Conservation (phyloP, 2,329 filamentous ascomycete species). For the Septoria petroselini region DNA sequence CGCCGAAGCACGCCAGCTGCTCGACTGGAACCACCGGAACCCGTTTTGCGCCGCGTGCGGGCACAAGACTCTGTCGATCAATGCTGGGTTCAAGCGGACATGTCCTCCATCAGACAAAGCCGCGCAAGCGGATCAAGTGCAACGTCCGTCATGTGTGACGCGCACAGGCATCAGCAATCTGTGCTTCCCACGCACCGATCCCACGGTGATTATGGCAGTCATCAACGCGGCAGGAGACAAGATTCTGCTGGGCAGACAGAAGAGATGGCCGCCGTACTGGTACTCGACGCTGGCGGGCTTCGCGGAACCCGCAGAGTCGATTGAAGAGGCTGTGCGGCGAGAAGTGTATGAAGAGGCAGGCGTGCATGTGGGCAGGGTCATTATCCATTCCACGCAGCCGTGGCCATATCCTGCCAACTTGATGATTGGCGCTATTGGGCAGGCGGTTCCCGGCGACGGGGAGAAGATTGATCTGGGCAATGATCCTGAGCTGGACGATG, state of each 20-base stretch:
- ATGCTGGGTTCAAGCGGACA: conserved; percentile 75
- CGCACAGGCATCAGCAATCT: conserved; percentile 85
- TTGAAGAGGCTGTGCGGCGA: conserved; percentile 51
- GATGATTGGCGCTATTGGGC: conserved; percentile 70
- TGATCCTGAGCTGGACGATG: conserved; percentile 86
- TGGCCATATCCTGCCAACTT: conserved; percentile 55
- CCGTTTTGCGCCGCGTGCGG: conserved; percentile 90
- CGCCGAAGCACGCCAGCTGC: conserved; percentile 78
- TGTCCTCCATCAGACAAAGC: conserved; percentile 69
- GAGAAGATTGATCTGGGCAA: conserved; percentile 80
- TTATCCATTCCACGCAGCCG: conserved; percentile 52
- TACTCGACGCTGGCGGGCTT: conserved; percentile 74
- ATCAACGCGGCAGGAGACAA: conserved; percentile 74
- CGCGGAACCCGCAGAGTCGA: conserved; percentile 50
- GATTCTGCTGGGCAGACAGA: conserved; percentile 79
- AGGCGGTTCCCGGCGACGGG: conserved; percentile 66
- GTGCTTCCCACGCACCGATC: conserved; percentile 86
- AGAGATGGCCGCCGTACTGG: conserved; percentile 79
- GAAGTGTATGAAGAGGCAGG: conserved; percentile 54
- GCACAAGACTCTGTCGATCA: conserved; percentile 71
- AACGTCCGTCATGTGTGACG: conserved; percentile 71
- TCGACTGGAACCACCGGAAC: conserved; percentile 94
- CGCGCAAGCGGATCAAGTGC: conserved; percentile 37
- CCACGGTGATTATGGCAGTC: conserved; percentile 92
- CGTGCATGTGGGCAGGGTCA: conserved; percentile 48